Percentiles rank a stretch among this genome's conserved stretches.
Evolutionary conservation across 805 yeast genomes (phyloP).

Genomic region (Candida sonorensis): DNA sequence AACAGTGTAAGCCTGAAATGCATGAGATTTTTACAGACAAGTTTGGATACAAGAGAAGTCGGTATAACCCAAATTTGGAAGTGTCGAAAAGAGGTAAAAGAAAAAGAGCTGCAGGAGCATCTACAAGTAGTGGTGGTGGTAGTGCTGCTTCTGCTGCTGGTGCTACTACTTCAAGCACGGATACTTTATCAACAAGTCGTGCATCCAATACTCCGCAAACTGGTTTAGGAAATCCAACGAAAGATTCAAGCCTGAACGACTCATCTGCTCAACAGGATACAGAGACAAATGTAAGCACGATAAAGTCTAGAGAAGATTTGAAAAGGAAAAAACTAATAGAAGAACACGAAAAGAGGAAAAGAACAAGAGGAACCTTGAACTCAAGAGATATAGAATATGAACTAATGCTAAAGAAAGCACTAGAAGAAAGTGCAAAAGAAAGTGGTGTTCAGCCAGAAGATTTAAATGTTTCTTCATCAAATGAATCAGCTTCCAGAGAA

Average conservation of each 20-base stretch:
- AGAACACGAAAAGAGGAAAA: constrained; percentile 18
- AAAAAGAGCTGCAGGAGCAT: constrained; percentile 16
- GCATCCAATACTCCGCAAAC: constrained; percentile 1
- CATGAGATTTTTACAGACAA: constrained; percentile 50
- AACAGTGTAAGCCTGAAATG: constrained; percentile 77
- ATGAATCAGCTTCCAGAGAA: constrained; percentile 21
- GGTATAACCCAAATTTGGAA: constrained; percentile 39
- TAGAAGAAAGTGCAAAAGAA: constrained; percentile 52
- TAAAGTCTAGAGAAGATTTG: constrained; percentile 10
- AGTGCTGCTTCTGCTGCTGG: too few species aligned
- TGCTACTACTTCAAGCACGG: too few species aligned
- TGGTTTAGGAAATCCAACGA: constrained; percentile 1
- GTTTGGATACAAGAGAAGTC: constrained; percentile 40
- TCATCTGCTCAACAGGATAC: too few species aligned
- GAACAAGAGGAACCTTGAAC: constrained; percentile 18
- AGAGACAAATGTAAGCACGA: too few species aligned
- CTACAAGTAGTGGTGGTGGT: constrained; percentile 4
- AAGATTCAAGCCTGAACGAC: too few species aligned
- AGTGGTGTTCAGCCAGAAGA: constrained; percentile 34
- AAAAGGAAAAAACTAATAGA: constrained; percentile 9
- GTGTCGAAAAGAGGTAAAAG: constrained; percentile 23
- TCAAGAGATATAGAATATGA: constrained; percentile 30
- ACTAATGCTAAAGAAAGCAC: constrained; percentile 34
- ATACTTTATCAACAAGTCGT: constrained; percentile 5
- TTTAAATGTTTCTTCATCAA: constrained; percentile 26